Evolutionary conservation across 2,329 filamentous ascomycete species (phyloP), one percentile per base, ranked within the genome.

Genomic region (Pseudocercospora eumusae): DNA sequence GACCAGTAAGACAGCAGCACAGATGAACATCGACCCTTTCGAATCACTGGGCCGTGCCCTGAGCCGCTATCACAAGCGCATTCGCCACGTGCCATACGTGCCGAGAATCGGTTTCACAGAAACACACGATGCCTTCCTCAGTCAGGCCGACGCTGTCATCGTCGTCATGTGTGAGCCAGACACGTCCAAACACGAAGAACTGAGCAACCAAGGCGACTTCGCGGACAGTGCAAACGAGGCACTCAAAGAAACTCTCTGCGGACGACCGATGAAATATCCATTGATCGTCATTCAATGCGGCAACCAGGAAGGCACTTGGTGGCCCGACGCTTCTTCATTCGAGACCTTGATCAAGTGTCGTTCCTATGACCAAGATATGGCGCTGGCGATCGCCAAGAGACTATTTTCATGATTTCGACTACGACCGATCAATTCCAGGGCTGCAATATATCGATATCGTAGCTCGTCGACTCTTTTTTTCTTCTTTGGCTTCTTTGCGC

Each of bases 31-130:
- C 69, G 90, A 93, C 71, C 90, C 89, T 0, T 92, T 92, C 70
- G 89, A 92, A 74, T 82, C 84, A 13, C 78, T 93, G 18, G 90
- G 89, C 20, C 82, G 83, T 64, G 83, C 85, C 49, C 74, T 93
- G 54, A 84, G 85, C 54, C 78, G 76, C 54, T 80, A 83, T 67
- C 86, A 89, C 70, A 77, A 81, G 2, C 81, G 81, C 73, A 80
- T 92, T 64, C 84, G 87, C 20, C 90, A 92, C 72, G 84, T 91
- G 47, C 88, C 90, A 5, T 93, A 91, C 70, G 84, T 86, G 4
- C 83, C 85, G 52, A 80, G 81, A 57, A 75, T 80, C 61, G 88
- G 88, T 45, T 85, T 91, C 72, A 89, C 86, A 2, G 80, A 81
- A 21, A 82, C 84, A 49, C 86, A 92, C 74, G 76, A 82, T 54